Evolutionary conservation across 1,139 yeast species (phyloP), one percentile per base, ranked within the genome.

Genomic region (Petasospora fabianii): DNA sequence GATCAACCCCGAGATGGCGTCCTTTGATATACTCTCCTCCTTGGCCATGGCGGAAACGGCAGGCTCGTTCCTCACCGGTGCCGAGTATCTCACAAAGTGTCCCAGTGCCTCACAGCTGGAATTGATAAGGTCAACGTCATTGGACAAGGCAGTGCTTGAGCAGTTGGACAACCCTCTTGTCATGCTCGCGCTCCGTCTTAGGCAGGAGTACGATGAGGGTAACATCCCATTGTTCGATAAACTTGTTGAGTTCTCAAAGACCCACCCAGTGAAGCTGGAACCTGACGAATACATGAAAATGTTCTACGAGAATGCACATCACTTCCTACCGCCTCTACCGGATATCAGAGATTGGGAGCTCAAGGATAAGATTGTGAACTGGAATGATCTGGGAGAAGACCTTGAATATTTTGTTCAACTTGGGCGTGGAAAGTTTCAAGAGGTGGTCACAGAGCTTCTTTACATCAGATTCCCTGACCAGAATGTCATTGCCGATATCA

Each of bases 211-310:
- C 21, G 50, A 43, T 17, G 8, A 30, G 18, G 43, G 38, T 3
- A 15, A 27, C 8, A 15, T 47, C 3, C 50, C 50, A 15, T 9
- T 42, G 4, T 47, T 43, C 20, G 47, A 47, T n/a, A 31, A 22
- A 3, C 14, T 45, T 4, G 3, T 31, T 9, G 27, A 35, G 1
- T 43, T 37, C 18, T 22, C 33, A 6, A 12, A 31, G 9, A 18
- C 30, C 10, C 30, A 36, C 11, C 22, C 36, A 3, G 22, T 42
- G 4, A 18, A 30, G 0, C 6, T 45, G 8, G 24, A 33, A 7
- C 38, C 38, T 1, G 42, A 38, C 17, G 22, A 18, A 3, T 14
- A 19, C 2, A 34, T 46, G 6, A 15, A 8, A 2, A 30, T 28
- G 9, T 46, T 46, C 17, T 3, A 28, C n/a, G 28, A 39, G 6